Evolutionary conservation across 768 basidiomycete species (phyloP), one percentile per base, ranked within the genome.

Genomic region (Exsudoporus frostii): DNA sequence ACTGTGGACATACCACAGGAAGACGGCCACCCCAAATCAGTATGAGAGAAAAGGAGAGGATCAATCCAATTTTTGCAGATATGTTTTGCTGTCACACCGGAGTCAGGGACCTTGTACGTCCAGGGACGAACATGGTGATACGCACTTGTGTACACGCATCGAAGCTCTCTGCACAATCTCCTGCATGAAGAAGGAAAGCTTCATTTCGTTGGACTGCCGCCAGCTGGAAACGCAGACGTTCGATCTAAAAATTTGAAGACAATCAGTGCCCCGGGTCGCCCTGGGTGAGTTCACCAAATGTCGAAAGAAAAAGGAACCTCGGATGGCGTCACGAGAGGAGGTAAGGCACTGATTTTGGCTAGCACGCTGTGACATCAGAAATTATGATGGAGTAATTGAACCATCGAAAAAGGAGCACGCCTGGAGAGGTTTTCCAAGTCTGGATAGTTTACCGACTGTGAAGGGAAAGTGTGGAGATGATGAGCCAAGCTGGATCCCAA

Each of bases 131-230:
- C 33, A 51, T 38, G 7, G 38, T 32, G 45, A 27, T 36, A 75
- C 80, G 62, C 65, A 91, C 90, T 56, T 91, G 83, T 0, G 90
- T 92, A 67, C 92, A 94, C 0, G 91, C 92, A 61, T 90, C 88
- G 63, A 96, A 95, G 67, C 90, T 88, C 70, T 95, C 92, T n/a
- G 92, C 94, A 63, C 97, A 99, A 65, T 99, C 97, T 2, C 97
- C 97, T 1, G 97, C 97, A 56, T 99, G 97, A 3, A 99, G 79
- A 34, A 99, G 77, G 72, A 99, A 98, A 0, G 92, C 93, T 63
- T 95, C 84, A 56, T 92, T 90, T 19, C 78, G 78, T 60, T 97
- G 88, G 3, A 95, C 93, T 33, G 83, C 83, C 32, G 78, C 73
- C 19, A 98, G 75, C 56, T 95, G 92, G 65, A 84, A 78, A 45